These are phyloP conservation scores for Penicillium crustosum DNA, from an alignment of 2,329 filamentous ascomycete species.

Conservation along the genomic window DNA sequence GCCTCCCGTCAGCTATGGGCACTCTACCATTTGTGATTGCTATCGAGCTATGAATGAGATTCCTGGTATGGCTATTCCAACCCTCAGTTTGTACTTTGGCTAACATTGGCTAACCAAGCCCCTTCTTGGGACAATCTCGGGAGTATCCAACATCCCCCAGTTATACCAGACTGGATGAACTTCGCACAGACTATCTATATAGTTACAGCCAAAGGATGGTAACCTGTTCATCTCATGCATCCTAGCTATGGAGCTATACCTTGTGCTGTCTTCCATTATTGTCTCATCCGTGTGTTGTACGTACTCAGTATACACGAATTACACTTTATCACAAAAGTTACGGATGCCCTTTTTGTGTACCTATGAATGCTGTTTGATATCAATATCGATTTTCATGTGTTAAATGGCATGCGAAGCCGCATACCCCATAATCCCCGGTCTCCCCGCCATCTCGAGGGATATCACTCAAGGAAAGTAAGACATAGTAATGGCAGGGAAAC, in stretches of 20 bases:
- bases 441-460: neutral
- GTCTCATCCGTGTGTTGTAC: neutral
- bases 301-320: neutral
- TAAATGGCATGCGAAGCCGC: slow-evolving; percentile 19
- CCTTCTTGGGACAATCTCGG: too few relatives aligned
- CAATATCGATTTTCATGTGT: neutral
- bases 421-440: neutral
- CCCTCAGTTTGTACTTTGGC: neutral
- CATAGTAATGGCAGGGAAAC: neutral
- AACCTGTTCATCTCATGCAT: neutral
- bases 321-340: neutral
- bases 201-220: neutral
- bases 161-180: too few relatives aligned
- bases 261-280: neutral
- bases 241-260: neutral
- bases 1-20: neutral
- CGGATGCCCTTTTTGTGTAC: neutral
- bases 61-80: neutral
- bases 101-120: neutral
- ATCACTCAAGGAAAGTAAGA: neutral
- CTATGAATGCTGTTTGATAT: neutral
- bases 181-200: too few relatives aligned
- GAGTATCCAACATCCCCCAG: neutral
- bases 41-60: neutral
- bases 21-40: neutral